phyloP scores from a whole-genome alignment of 768 basidiomycete genomes.

The Nevesoporus exiguus region DNA sequence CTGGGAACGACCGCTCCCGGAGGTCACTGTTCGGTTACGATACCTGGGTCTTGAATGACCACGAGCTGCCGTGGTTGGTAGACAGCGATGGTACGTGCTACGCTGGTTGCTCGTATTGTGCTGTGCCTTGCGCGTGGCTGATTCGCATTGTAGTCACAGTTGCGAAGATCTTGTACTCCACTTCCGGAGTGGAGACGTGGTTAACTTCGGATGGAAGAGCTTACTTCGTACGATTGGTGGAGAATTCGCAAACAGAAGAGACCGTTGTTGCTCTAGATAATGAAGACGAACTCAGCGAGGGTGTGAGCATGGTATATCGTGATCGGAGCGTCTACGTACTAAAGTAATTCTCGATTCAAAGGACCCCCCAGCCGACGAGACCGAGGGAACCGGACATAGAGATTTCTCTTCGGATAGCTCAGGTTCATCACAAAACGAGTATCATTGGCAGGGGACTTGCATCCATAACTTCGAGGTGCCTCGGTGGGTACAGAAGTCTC shows the following conservation, averaged over 20 bases:
- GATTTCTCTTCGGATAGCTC: constrained; percentile 3
- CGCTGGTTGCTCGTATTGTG: neutral
- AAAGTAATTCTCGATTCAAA: constrained; percentile 7
- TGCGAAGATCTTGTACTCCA: constrained; percentile 55
- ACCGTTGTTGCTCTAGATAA: neutral
- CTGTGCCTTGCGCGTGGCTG: neutral
- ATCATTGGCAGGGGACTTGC: constrained; percentile 72
- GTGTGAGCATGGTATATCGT: constrained; percentile 29
- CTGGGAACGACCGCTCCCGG: constrained; percentile 32
- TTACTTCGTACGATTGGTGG: constrained; percentile 69
- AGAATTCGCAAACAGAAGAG: constrained; percentile 26
- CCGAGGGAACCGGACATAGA: constrained; percentile 6
- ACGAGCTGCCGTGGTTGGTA: constrained; percentile 71
- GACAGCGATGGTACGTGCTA: constrained; percentile 59
- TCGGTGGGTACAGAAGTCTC: constrained; percentile 77
- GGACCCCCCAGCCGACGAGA: constrained; percentile 2
- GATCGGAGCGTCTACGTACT: neutral
- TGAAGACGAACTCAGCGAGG: constrained; percentile 53
- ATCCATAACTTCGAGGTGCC: constrained; percentile 73
- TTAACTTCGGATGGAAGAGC: constrained; percentile 81
- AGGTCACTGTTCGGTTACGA: constrained; percentile 49
- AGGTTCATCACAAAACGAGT: constrained; percentile 9
- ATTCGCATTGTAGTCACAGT: constrained; percentile 50
- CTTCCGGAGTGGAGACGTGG: constrained; percentile 72
- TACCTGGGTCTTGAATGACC: constrained; percentile 66